Evolutionary conservation across 2,329 filamentous ascomycete species (phyloP).

Genomic region (Botrytis tulipae): DNA sequence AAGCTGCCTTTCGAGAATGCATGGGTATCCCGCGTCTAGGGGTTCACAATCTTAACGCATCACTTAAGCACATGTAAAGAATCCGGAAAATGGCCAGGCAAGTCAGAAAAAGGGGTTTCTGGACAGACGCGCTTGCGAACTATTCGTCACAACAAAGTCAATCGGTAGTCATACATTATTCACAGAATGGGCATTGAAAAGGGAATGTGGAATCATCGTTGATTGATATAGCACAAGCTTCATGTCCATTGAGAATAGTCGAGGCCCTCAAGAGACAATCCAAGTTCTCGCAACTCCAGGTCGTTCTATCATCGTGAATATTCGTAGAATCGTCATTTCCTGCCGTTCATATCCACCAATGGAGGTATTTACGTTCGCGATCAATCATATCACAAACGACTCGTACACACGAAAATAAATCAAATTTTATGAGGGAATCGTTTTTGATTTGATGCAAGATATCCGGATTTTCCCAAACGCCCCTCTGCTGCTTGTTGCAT

Average conservation of each 20-base stretch:
- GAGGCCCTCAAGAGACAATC: conserved; percentile 62
- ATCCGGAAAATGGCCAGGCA: background rate
- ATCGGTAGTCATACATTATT: background rate
- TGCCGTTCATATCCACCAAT: conserved; percentile 45
- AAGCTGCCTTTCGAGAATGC: background rate
- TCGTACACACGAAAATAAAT: conserved; percentile 37
- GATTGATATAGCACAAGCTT: conserved; percentile 55
- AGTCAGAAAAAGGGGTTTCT: background rate
- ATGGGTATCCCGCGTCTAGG: too few relatives aligned
- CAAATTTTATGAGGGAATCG: conserved; percentile 19
- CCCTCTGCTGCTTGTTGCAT: conserved; percentile 46
- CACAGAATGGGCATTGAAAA: conserved; percentile 11
- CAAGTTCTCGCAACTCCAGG: conserved; percentile 56
- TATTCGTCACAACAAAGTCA: background rate
- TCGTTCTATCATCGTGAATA: conserved; percentile 43
- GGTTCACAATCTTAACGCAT: background rate
- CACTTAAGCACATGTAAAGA: background rate
- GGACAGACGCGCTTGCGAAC: background rate
- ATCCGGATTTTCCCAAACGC: conserved; percentile 76
- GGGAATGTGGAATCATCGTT: conserved; percentile 43
- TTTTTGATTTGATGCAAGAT: conserved; percentile 65
- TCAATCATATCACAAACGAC: conserved; percentile 36
- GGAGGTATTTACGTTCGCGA: conserved; percentile 43
- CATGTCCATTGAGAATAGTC: conserved; percentile 45
- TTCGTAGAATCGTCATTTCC: conserved; percentile 56